Evolutionary conservation across 2,329 filamentous ascomycete species (phyloP).

Genomic region (Bimuria novae-zelandiae): DNA sequence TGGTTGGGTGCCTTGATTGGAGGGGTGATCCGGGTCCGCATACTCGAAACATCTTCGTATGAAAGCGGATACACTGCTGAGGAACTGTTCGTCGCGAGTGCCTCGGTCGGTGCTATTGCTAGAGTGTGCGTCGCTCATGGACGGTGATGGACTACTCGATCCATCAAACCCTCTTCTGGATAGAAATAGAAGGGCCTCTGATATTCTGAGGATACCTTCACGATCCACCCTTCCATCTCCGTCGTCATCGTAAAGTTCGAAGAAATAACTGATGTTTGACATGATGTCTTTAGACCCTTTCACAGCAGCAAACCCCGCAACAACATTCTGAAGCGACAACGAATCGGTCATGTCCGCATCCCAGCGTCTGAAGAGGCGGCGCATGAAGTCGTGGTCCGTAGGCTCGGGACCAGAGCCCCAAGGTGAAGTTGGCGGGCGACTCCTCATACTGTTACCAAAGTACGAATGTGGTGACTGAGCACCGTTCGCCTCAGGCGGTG

Average conservation of each 20-base stretch:
- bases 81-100: slow-evolving; percentile 82
- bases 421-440: slow-evolving; percentile 52
- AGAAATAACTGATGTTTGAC: slow-evolving; percentile 97
- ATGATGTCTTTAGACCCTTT: slow-evolving; percentile 96
- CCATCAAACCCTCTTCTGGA: slow-evolving; percentile 86
- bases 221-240: slow-evolving; percentile 89
- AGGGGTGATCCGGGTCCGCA: slow-evolving; percentile 81
- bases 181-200: slow-evolving; percentile 89
- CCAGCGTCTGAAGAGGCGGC: slow-evolving; percentile 85
- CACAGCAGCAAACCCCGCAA: slow-evolving; percentile 85
- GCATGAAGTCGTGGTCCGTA: slow-evolving; percentile 93
- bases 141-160: slow-evolving; percentile 67
- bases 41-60: slow-evolving; percentile 98
- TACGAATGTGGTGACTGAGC: slow-evolving; percentile 61
- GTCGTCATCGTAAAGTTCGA: slow-evolving; percentile 94
- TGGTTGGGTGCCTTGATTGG: slow-evolving; percentile 56
- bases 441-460: slow-evolving; percentile 55
- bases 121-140: slow-evolving; percentile 57
- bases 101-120: slow-evolving; percentile 44
- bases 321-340: slow-evolving; percentile 87
- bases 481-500: slow-evolving; percentile 57
- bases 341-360: slow-evolving; percentile 77
- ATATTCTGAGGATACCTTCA: slow-evolving; percentile 93
- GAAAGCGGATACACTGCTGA: slow-evolving; percentile 92
- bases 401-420: slow-evolving; percentile 70